These are phyloP conservation scores for Panicum virgatum DNA, from an alignment of 202 grass and related monocot species.

Conservation along the genomic window DNA sequence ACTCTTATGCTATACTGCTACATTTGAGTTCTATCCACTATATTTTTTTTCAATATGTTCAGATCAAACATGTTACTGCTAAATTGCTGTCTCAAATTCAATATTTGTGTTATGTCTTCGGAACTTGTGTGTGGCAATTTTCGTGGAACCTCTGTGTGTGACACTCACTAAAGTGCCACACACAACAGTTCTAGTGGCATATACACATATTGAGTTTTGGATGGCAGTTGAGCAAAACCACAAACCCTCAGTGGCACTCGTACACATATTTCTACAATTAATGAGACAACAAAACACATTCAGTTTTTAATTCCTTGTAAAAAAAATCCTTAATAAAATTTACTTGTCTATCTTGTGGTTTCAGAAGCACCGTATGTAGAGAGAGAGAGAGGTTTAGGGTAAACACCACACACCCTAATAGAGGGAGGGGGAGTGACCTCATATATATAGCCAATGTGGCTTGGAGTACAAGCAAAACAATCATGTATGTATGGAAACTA, in stretches of 20 bases:
- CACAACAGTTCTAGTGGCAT: background rate
- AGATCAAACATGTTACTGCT: background rate
- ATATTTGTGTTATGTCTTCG: background rate
- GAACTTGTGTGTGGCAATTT: background rate
- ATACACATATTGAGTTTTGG: background rate
- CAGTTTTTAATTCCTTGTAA: background rate
- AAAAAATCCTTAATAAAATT: background rate
- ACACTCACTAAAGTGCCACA: background rate
- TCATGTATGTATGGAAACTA: no score
- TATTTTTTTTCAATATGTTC: background rate
- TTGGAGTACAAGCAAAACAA: no score
- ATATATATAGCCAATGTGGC: no score
- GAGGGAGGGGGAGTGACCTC: no score
- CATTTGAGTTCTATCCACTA: background rate
- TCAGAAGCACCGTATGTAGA: no score
- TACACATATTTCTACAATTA: background rate
- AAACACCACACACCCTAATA: no score
- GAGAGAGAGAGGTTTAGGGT: no score
- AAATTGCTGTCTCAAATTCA: background rate
- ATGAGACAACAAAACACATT: background rate
- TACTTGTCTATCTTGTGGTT: constrained; percentile 20
- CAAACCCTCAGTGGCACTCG: background rate
- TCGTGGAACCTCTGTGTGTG: background rate
- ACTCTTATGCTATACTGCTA: background rate
- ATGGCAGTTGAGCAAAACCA: background rate